phyloP scores from a whole-genome alignment of 192 early-diverging fungal species.

The Backusella tuberculispora region DNA sequence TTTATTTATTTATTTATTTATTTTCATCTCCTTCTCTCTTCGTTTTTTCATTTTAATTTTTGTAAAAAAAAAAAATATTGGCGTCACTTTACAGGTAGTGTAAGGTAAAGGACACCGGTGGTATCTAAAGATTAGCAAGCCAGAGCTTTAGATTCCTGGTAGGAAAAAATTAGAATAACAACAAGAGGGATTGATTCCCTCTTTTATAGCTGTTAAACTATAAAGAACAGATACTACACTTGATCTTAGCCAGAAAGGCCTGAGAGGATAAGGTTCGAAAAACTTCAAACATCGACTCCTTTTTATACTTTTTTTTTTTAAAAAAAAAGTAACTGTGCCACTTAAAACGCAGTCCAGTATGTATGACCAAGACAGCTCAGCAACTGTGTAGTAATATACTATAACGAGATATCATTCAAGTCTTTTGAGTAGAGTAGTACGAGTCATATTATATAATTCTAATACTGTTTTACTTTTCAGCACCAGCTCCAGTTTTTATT shows the following conservation, averaged over 20 bases:
- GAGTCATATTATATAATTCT: too few species aligned
- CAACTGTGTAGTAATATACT: not conserved
- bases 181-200: conserved; percentile 39
- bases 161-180: conserved; percentile 65
- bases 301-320: conserved; percentile 35
- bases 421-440: too few species aligned
- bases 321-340: not conserved
- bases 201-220: conserved; percentile 65
- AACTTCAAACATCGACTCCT: not conserved
- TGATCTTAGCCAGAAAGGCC: conserved; percentile 85
- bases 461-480: too few species aligned
- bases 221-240: conserved; percentile 90
- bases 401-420: too few species aligned
- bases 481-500: too few species aligned
- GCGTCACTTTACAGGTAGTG: conserved; percentile 64
- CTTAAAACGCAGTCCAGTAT: not conserved
- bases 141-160: conserved; percentile 44
- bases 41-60: conserved; percentile 18
- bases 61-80: conserved; percentile 21
- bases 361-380: not conserved
- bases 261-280: conserved; percentile 59
- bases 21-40: not conserved
- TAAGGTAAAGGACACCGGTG: conserved; percentile 66
- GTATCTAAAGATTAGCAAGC: conserved; percentile 42
- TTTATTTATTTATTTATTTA: too few species aligned